A percentile compares a stretch with the other conserved stretches of the same genome.
Conservation (phyloP, 2,329 filamentous ascomycete genomes). For the Daldinia sp. region DNA sequence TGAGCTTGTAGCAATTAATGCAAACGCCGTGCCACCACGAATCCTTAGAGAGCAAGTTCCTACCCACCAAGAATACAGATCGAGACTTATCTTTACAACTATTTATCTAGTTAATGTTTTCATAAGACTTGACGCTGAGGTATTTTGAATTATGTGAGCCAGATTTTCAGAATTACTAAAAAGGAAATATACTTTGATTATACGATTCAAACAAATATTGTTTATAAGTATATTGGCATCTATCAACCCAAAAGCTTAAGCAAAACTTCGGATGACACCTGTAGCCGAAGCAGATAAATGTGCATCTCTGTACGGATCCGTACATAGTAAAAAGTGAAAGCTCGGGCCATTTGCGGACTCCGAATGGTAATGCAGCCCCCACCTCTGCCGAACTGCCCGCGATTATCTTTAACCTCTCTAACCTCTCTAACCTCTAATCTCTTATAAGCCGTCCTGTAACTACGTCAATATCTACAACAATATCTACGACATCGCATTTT, state of each 20-base stretch:
- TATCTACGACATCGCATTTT: background rate
- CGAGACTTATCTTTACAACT: background rate
- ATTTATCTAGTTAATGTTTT: background rate
- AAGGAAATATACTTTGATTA: background rate
- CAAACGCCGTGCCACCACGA: background rate
- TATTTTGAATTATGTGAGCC: background rate
- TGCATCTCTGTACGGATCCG: background rate
- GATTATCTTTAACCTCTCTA: background rate
- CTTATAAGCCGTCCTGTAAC: background rate
- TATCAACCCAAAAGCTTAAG: background rate
- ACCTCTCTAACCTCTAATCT: background rate
- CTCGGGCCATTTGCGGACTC: constrained; percentile 19
- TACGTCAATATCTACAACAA: background rate
- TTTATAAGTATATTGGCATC: background rate
- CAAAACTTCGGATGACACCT: background rate
- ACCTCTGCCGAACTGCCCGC: constrained; percentile 9
- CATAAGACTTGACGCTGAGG: background rate
- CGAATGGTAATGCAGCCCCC: constrained; percentile 23
- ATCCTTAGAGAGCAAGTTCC: background rate
- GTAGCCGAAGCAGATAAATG: background rate
- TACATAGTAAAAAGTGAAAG: constrained; percentile 11
- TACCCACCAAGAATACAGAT: background rate
- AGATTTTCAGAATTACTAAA: background rate
- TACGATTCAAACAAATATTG: background rate
- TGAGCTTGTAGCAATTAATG: background rate